These are phyloP conservation scores for Fusarium liriodendri DNA, from an alignment of 2,329 filamentous ascomycete species.

Conservation along the genomic window DNA sequence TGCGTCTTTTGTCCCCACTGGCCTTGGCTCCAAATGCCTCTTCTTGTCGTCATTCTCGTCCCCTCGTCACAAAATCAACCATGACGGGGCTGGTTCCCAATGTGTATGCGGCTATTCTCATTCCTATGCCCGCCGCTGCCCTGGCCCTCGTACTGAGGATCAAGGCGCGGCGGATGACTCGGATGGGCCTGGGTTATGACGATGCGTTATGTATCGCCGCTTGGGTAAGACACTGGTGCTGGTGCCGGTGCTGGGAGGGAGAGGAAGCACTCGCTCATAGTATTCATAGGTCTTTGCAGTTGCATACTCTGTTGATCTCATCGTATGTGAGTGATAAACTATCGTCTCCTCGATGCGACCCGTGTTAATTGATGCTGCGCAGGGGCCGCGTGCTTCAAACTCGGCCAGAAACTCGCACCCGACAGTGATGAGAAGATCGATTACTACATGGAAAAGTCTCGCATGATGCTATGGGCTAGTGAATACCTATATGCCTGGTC, in stretches of 20 bases:
- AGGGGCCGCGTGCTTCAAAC: constrained; percentile 24
- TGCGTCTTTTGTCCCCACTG: background rate
- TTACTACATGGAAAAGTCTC: constrained; percentile 24
- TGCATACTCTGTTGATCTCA: constrained; percentile 21
- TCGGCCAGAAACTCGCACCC: constrained; percentile 26
- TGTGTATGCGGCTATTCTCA: constrained; percentile 34
- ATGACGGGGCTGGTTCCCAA: constrained; percentile 37
- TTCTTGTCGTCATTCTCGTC: background rate
- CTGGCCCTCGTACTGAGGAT: constrained; percentile 29
- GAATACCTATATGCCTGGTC: constrained; percentile 41
- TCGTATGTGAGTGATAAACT: constrained; percentile 22
- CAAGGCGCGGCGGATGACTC: constrained; percentile 37
- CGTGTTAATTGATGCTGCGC: background rate
- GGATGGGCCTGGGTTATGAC: constrained; percentile 35
- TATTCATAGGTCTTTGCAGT: constrained; percentile 24
- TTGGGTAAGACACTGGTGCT: constrained; percentile 19
- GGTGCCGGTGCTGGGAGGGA: background rate
- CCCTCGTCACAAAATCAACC: background rate
- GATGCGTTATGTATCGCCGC: constrained; percentile 31
- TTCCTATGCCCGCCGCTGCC: constrained; percentile 32
- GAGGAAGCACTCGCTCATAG: background rate
- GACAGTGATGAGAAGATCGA: constrained; percentile 12
- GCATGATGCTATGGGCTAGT: constrained; percentile 24
- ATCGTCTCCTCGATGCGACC: too few species aligned
- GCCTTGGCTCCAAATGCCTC: constrained; percentile 16